Percentiles rank a stretch among this genome's conserved stretches.
These are phyloP conservation scores for Botrytis sinoallii DNA, from an alignment of 2,329 filamentous ascomycete genomes.

Conservation along the genomic window DNA sequence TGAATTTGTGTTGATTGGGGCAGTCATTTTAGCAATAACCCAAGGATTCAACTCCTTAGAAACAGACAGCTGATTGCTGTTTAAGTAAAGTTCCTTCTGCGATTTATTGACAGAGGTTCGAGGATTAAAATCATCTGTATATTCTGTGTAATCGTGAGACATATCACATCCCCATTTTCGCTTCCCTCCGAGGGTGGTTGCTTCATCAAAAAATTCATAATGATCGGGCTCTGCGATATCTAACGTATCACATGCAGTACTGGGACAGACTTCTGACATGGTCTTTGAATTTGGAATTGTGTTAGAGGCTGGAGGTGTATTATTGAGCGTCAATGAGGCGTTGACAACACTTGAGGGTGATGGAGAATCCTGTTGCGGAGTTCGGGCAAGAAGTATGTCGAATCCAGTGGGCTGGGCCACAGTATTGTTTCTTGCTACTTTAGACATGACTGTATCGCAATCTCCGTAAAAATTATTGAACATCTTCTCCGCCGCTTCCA, in stretches of 20 bases:
- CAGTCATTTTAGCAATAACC: constrained; percentile 42
- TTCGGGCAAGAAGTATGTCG: constrained; percentile 32
- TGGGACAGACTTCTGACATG: neutral
- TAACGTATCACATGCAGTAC: neutral
- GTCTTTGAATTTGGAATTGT: neutral
- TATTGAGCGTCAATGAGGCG: neutral
- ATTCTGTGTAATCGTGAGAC: constrained; percentile 46
- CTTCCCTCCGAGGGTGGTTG: neutral
- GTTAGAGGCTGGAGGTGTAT: neutral
- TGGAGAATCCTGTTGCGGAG: constrained; percentile 11
- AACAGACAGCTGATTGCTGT: neutral
- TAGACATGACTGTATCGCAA: neutral
- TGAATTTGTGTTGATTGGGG: constrained; percentile 20
- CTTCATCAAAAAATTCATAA: neutral
- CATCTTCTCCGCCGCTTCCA: constrained; percentile 37
- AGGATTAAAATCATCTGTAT: constrained; percentile 39
- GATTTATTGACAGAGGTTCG: neutral
- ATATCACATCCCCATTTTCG: constrained; percentile 42
- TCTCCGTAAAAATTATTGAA: constrained; percentile 35
- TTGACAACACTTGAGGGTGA: neutral
- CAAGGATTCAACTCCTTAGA: constrained; percentile 40
- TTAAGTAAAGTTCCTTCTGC: neutral
- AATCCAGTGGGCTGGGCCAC: constrained; percentile 24
- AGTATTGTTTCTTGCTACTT: neutral
- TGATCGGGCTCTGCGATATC: neutral